phyloP scores from a whole-genome alignment of 345 rosid genomes.

The Linum usitatissimum region DNA sequence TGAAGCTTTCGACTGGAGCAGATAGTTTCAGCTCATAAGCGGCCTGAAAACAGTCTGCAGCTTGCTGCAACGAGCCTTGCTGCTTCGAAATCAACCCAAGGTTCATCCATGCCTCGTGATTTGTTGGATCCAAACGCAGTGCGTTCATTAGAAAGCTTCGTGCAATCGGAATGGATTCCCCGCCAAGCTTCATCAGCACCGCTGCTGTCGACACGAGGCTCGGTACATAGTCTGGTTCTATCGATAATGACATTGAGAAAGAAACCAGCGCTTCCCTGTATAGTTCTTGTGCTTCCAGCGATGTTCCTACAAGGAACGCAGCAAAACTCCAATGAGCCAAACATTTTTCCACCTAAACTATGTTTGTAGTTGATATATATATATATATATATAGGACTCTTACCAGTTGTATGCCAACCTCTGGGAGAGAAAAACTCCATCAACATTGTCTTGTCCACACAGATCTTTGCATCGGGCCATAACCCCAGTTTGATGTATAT shows the following conservation, averaged over 20 bases:
- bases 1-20: conserved; percentile 61
- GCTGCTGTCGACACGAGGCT: conserved; percentile 73
- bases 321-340: background rate
- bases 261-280: conserved; percentile 66
- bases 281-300: conserved; percentile 53
- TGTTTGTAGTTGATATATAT: no score
- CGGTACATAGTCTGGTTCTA: conserved; percentile 72
- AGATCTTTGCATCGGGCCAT: conserved; percentile 63
- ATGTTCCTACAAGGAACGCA: conserved; percentile 41
- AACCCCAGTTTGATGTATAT: conserved; percentile 55
- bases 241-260: conserved; percentile 53
- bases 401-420: conserved; percentile 79
- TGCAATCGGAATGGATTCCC: conserved; percentile 47
- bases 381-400: background rate
- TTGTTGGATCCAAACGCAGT: conserved; percentile 61
- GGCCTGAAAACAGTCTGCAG: conserved; percentile 87
- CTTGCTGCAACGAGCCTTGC: conserved; percentile 73
- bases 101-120: conserved; percentile 72
- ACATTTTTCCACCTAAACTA: no score
- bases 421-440: conserved; percentile 51
- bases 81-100: conserved; percentile 63
- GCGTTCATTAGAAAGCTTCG: conserved; percentile 84
- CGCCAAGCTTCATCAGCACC: conserved; percentile 51
- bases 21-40: conserved; percentile 71
- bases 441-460: conserved; percentile 61